Conservation (phyloP, 352 stramenopile species). For the Vaucheria bursata region DNA sequence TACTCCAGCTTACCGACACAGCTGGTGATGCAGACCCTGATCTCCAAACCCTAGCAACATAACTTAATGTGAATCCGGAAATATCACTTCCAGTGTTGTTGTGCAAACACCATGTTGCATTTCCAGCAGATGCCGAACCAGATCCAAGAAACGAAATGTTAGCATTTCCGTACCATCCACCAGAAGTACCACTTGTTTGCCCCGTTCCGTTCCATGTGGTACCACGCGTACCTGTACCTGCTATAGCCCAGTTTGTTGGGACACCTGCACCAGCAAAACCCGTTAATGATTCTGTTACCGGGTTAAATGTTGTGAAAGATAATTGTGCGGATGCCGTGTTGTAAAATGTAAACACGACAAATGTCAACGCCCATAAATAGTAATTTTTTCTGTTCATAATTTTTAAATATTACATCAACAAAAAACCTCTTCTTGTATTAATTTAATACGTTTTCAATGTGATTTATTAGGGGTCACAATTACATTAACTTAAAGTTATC, state of each 20-base stretch:
- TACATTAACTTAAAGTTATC: conserved; percentile 9
- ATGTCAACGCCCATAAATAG: conserved; percentile 7
- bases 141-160: conserved; percentile 8
- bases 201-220: conserved; percentile 4
- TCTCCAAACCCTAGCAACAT: conserved; percentile 6
- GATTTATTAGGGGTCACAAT: conserved; percentile 8
- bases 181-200: conserved; percentile 6
- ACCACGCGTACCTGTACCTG: conserved; percentile 4
- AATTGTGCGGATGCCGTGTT: conserved; percentile 5
- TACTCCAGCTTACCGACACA: conserved; percentile 5
- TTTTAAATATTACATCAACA: conserved; percentile 10
- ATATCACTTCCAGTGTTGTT: conserved; percentile 8
- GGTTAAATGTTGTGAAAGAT: conserved; percentile 8
- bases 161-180: conserved; percentile 5
- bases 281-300: conserved; percentile 7
- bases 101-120: conserved; percentile 6
- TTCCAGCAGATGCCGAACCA: conserved; percentile 4
- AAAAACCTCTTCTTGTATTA: conserved; percentile 9
- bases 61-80: conserved; percentile 8
- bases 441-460: conserved; percentile 9
- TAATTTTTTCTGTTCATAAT: conserved; percentile 10
- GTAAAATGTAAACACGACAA: conserved; percentile 8
- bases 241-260: conserved; percentile 5
- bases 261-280: conserved; percentile 4
- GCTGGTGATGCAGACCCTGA: conserved; percentile 4